These are phyloP conservation scores for Schoenoplectus tabernaemontani DNA, from an alignment of 202 grass and related monocot species.

Conservation along the genomic window DNA sequence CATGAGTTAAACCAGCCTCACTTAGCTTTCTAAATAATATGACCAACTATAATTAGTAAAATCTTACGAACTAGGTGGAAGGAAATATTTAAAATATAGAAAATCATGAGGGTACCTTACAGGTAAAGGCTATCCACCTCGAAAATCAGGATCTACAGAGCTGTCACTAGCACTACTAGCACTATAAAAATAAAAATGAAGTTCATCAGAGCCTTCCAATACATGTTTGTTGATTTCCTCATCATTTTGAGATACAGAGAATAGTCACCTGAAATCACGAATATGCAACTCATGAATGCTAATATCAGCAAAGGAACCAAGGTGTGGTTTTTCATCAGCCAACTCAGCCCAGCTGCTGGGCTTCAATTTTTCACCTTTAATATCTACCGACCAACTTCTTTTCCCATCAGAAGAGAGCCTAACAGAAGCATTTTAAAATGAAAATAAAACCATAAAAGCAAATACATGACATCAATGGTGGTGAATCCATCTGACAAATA, in stretches of 20 bases:
- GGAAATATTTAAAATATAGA: not conserved
- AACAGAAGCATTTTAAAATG: not conserved
- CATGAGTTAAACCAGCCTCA: constrained; percentile 79
- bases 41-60: constrained; percentile 24
- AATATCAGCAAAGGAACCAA: constrained; percentile 85
- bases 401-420: constrained; percentile 71
- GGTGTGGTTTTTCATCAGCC: constrained; percentile 57
- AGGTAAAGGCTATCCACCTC: constrained; percentile 83
- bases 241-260: not conserved
- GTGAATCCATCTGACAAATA: not conserved
- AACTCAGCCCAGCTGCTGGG: constrained; percentile 65
- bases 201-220: not conserved
- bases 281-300: constrained; percentile 93
- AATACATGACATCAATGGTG: not conserved
- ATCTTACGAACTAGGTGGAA: not conserved
- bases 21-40: constrained; percentile 48
- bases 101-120: constrained; percentile 41
- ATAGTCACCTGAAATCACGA: constrained; percentile 77
- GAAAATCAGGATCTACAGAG: constrained; percentile 41
- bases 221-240: constrained; percentile 5
- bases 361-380: constrained; percentile 55
- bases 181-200: constrained; percentile 27
- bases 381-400: constrained; percentile 65
- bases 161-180: constrained; percentile 53
- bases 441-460: constrained; percentile 2